Evolutionary conservation across 257 asterid species (phyloP).

Genomic region (Lycium ferocissimum): DNA sequence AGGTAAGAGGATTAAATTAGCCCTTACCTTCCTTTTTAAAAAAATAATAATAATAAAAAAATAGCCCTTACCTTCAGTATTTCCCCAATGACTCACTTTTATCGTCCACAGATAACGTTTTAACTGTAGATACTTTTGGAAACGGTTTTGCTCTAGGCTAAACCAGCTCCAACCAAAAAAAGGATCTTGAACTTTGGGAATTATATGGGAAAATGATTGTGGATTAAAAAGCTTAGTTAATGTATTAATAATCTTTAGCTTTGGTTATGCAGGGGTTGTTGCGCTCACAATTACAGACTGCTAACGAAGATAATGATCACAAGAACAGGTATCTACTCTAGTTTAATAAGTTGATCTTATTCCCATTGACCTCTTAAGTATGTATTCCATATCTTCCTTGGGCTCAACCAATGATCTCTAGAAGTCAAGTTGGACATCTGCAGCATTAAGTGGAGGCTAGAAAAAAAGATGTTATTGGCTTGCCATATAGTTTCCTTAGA

Average conservation of each 20-base stretch:
- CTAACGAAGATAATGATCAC: constrained; percentile 84
- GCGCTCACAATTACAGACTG: constrained; percentile 84
- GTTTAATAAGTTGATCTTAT: constrained; percentile 25
- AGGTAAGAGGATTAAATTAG: constrained; percentile 51
- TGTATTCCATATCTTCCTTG: background rate
- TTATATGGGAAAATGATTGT: constrained; percentile 11
- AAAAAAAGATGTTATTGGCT: background rate
- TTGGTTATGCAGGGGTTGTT: constrained; percentile 65
- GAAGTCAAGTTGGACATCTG: constrained; percentile 12
- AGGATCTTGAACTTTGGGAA: background rate
- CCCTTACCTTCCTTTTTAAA: background rate
- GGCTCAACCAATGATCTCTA: background rate
- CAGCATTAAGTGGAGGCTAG: background rate
- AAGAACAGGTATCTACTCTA: constrained; percentile 65
- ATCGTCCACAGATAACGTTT: background rate
- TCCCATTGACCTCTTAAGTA: constrained; percentile 20
- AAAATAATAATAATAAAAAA: no score
- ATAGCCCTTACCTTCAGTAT: constrained; percentile 21
- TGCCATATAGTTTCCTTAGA: constrained; percentile 19
- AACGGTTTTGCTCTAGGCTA: constrained; percentile 2
- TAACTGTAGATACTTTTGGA: constrained; percentile 17
- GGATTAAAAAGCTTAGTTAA: constrained; percentile 15
- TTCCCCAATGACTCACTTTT: constrained; percentile 10
- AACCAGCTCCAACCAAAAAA: background rate
- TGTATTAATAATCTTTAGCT: constrained; percentile 21